These are phyloP conservation scores for Endocladia muricata DNA, from an alignment of 31 red algal genomes.

Conservation along the genomic window DNA sequence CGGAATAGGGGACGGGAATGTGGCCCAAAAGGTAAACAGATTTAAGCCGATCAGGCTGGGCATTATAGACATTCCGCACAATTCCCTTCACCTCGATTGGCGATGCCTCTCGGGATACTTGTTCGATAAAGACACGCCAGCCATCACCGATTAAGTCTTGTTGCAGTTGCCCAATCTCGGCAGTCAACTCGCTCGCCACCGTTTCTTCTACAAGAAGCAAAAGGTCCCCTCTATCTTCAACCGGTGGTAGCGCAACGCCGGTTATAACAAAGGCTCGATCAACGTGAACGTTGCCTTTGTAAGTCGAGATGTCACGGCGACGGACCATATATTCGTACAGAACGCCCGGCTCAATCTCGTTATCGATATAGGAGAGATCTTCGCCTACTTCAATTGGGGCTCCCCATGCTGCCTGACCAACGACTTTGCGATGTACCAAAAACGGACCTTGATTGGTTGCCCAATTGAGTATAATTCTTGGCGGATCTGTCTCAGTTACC, in stretches of 20 bases:
- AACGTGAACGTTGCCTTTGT: too few relatives aligned
- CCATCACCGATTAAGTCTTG: background rate
- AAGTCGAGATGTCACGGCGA: too few relatives aligned
- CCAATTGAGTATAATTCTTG: too few relatives aligned
- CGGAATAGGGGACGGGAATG: conserved; percentile 3
- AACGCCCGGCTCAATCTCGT: too few relatives aligned
- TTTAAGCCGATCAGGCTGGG: background rate
- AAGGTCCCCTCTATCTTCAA: background rate
- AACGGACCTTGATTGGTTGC: too few relatives aligned
- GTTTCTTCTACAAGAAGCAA: background rate
- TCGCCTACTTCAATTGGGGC: too few relatives aligned
- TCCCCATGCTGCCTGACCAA: too few relatives aligned
- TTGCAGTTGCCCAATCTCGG: background rate
- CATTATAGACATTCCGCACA: background rate
- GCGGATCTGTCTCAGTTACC: too few relatives aligned
- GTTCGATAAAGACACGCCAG: background rate
- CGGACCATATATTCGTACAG: too few relatives aligned
- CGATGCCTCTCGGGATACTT: background rate
- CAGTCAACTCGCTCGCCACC: background rate
- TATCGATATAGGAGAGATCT: too few relatives aligned
- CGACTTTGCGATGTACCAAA: too few relatives aligned
- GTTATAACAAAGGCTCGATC: background rate
- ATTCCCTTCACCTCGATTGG: background rate
- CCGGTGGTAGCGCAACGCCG: background rate
- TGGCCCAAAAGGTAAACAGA: background rate